Evolutionary conservation across 177 flowering plant species (phyloP), one percentile per base, ranked within the genome.

Genomic region (Vitis hybrid): DNA sequence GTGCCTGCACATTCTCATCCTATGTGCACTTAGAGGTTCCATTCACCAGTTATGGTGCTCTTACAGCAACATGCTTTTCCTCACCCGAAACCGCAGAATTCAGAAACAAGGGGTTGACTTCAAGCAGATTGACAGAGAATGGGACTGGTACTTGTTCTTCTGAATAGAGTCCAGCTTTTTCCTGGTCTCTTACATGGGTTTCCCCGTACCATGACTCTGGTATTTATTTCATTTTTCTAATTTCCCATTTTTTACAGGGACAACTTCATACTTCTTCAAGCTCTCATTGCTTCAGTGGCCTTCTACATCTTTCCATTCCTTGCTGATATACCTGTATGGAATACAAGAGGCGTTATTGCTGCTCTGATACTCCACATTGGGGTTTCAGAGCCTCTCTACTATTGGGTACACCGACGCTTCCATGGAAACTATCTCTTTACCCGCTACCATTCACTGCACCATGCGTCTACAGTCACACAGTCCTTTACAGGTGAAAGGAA

Each of bases 371-470:
- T 91, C 17, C 98, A 94, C 75, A 67, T 93, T 49, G 80, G 76
- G 10, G 71, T 89, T 63, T 86, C 97, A 69, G 99, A 94, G 81
- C 94, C 98, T 51, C 58, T 93, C 13, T 94, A 85, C 68, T 94
- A 94, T 59, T 80, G 72, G 78, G 48, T 76, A 0, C 98, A 94
- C 58, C 83, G 82, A 74, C 63, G 1, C 5, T 71, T 93, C 32
- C 98, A 92, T 48, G 60, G 57, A 30, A 74, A 67, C 11, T 74
- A 70, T 68, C 77, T 92, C 5, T 92, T 86, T 32, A 60, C 74
- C 10, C 51, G 79, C 46, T 91, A 90, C 78, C 98, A 94, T 78
- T 90, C 91, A 6, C 71, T 88, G 12, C 95, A 92, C 78, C 98
- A 94, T 74, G 72, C 88, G 11, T 92, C 95, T 49, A 69, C 79